A percentile compares a stretch with the other conserved stretches of the same genome.
These are phyloP conservation scores for Lentinula detonsa DNA, from an alignment of 768 basidiomycete species.

Conservation along the genomic window DNA sequence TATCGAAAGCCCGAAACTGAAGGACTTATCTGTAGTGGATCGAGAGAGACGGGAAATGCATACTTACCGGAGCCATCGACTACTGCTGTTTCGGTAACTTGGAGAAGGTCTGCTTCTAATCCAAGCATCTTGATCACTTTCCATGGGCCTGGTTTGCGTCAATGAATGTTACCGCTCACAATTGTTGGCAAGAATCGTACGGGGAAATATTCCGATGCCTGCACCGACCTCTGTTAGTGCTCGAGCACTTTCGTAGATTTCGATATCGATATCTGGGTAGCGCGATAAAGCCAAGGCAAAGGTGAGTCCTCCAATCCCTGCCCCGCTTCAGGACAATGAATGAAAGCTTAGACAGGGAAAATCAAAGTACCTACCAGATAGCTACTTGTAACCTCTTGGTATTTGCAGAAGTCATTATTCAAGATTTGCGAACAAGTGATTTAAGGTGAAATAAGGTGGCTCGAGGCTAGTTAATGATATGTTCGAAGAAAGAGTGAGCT, in stretches of 20 bases:
- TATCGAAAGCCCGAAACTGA: slow-evolving; percentile 48
- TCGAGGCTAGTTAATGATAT: background rate
- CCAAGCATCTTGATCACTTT: slow-evolving; percentile 38
- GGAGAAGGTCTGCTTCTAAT: slow-evolving; percentile 39
- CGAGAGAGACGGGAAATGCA: background rate
- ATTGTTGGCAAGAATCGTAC: slow-evolving; percentile 23
- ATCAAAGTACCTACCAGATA: slow-evolving; percentile 39
- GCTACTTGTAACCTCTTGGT: slow-evolving; percentile 40
- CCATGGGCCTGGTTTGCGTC: slow-evolving; percentile 35
- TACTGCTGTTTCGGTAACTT: slow-evolving; percentile 28
- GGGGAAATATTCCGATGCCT: slow-evolving; percentile 50
- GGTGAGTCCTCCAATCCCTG: slow-evolving; percentile 40
- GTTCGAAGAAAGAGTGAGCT: background rate
- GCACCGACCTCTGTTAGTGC: slow-evolving; percentile 53
- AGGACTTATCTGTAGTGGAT: background rate
- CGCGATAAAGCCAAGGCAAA: slow-evolving; percentile 31
- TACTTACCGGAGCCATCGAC: slow-evolving; percentile 34
- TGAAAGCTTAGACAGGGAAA: slow-evolving; percentile 11
- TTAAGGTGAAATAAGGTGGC: background rate
- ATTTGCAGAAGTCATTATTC: slow-evolving; percentile 18
- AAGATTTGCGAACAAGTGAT: background rate
- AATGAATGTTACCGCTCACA: background rate
- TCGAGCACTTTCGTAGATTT: slow-evolving; percentile 48
- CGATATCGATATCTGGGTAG: slow-evolving; percentile 49
- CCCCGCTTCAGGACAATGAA: slow-evolving; percentile 31